Evolutionary conservation across 768 basidiomycete genomes (phyloP), one percentile per base, ranked within the genome.

Genomic region (Glaciozyma martinii): DNA sequence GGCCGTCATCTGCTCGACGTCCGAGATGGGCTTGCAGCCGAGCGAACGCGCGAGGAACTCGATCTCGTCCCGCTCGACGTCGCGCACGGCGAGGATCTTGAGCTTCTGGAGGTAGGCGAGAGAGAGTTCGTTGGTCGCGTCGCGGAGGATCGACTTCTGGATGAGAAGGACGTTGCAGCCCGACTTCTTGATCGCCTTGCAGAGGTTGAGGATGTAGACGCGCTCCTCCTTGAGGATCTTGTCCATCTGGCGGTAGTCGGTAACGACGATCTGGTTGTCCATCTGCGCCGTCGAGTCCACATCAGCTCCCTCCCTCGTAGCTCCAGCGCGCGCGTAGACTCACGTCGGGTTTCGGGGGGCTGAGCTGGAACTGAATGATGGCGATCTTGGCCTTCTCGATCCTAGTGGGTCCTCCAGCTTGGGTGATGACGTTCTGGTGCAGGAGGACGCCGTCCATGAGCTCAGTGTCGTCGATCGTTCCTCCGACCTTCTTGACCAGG

Each of bases 241-340:
- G 82, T 98, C 95, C 94, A 99, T 98, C 77, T 97, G 95, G 23
- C 95, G 87, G 79, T 99, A 99, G 78, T 99, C 94, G 69, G 94
- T 98, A 72, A 99, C 97, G 59, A 98, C 88, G 52, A 99, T 92
- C 7, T 94, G 97, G 80, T 99, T 98, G 78, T 99, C 95, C 94
- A 99, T 99, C 93, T 97, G 71, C 16, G 32, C 9, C 21, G 18
- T 40, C 15, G 8, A 8, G 40, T 37, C n/a, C 15, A 8, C 67
- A 71, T 68, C 66, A 75, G 44, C 32, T 54, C 29, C 23, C 53
- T 15, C 8, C 30, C 49, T 56, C 25, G 40, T 25, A 67, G 32
- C 29, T 43, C 25, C 66, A 59, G 27, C 43, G 16, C 58, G 37
- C 61, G 25, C 33, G 29, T 49, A 30, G 47, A 49, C 64, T 60